phyloP scores from a whole-genome alignment of 164 flowering plant species.

The Annona squamosa region DNA sequence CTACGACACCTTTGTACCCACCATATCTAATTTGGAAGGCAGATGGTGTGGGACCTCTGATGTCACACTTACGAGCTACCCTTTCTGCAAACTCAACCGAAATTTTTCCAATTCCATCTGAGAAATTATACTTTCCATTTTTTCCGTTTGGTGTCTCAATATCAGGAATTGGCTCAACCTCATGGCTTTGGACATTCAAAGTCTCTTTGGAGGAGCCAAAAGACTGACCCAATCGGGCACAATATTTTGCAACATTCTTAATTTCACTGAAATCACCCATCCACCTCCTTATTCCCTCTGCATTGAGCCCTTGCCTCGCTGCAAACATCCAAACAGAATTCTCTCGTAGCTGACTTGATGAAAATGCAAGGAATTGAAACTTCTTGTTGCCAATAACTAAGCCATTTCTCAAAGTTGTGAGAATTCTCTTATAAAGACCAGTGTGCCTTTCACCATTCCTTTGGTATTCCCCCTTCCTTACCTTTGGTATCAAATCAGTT shows the following conservation, averaged over 20 bases:
- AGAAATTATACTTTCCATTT: slow-evolving; percentile 42
- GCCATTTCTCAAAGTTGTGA: slow-evolving; percentile 49
- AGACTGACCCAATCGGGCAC: slow-evolving; percentile 89
- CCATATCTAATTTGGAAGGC: slow-evolving; percentile 83
- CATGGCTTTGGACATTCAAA: slow-evolving; percentile 39
- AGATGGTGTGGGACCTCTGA: slow-evolving; percentile 44
- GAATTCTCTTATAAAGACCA: slow-evolving; percentile 48
- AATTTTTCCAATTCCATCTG: slow-evolving; percentile 96
- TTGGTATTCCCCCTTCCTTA: slow-evolving; percentile 5
- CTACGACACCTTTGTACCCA: slow-evolving; percentile 93
- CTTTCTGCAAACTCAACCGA: slow-evolving; percentile 57
- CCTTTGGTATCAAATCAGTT: slow-evolving; percentile 42
- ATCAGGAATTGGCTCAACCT: slow-evolving; percentile 56
- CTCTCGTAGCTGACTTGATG: slow-evolving; percentile 77
- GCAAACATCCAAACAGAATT: slow-evolving; percentile 96
- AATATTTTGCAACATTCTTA: slow-evolving; percentile 80
- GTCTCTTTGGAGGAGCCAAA: slow-evolving; percentile 80
- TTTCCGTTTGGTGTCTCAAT: slow-evolving; percentile 19
- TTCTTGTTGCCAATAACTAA: slow-evolving; percentile 68
- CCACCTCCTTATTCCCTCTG: slow-evolving; percentile 57
- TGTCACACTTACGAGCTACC: slow-evolving; percentile 69
- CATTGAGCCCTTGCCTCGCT: slow-evolving; percentile 39
- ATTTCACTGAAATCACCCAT: slow-evolving; percentile 78
- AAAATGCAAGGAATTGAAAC: slow-evolving; percentile 90
- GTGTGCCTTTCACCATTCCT: slow-evolving; percentile 27